Conservation (phyloP, 495 filamentous ascomycete genomes). For the Aspergillus kassunensis region DNA sequence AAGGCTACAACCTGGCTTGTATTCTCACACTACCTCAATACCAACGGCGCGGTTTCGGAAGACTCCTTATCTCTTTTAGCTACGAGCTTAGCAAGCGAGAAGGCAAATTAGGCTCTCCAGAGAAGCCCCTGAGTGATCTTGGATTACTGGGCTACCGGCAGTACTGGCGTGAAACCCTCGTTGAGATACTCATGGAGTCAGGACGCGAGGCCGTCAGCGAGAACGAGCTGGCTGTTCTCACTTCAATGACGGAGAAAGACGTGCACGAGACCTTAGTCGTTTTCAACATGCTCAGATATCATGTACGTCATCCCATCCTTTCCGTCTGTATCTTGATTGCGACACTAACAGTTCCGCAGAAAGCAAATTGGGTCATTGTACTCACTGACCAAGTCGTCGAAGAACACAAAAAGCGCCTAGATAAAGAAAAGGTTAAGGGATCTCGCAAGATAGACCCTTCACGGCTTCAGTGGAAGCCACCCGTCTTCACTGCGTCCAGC, state of each 20-base stretch:
- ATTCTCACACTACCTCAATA: constrained; percentile 95
- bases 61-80: constrained; percentile 91
- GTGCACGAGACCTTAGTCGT: constrained; percentile 90
- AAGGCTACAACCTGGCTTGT: constrained; percentile 96
- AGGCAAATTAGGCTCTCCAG: constrained; percentile 87
- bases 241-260: constrained; percentile 93
- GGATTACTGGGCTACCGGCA: constrained; percentile 89
- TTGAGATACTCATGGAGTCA: constrained; percentile 70
- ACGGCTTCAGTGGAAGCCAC: constrained; percentile 88
- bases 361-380: constrained; percentile 89
- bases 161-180: constrained; percentile 93
- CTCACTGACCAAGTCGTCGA: constrained; percentile 76
- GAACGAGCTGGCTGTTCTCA: constrained; percentile 70
- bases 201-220: constrained; percentile 65
- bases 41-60: constrained; percentile 89
- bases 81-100: constrained; percentile 97
- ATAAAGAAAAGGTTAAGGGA: constrained; percentile 71
- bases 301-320: constrained; percentile 42
- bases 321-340: neutral
- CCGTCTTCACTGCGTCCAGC: constrained; percentile 82
- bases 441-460: constrained; percentile 75
- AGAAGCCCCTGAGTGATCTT: constrained; percentile 93
- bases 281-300: constrained; percentile 89
- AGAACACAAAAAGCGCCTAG: constrained; percentile 64
- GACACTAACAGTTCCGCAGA: constrained; percentile 42